Evolutionary conservation across 345 rosid genomes (phyloP).

Genomic region (Rhizophora mangle): DNA sequence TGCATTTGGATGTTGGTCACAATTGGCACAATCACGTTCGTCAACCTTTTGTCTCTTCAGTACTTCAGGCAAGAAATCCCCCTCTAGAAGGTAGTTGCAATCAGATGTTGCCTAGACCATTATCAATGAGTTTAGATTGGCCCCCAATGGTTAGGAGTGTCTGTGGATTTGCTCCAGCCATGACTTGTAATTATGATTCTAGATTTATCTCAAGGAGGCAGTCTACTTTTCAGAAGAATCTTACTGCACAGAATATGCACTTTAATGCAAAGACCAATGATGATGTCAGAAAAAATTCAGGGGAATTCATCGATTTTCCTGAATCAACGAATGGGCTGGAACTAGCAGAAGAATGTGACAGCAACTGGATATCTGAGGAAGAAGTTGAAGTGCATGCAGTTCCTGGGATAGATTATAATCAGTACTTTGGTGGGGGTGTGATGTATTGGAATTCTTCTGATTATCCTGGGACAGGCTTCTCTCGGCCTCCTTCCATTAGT

Average conservation of each 20-base stretch:
- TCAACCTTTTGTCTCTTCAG: constrained; percentile 67
- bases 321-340: constrained; percentile 54
- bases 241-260: constrained; percentile 38
- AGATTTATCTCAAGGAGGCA: constrained; percentile 57
- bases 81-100: constrained; percentile 60
- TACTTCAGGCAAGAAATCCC: constrained; percentile 75
- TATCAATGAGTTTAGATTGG: constrained; percentile 94
- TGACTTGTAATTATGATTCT: constrained; percentile 68
- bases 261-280: constrained; percentile 32
- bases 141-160: constrained; percentile 86
- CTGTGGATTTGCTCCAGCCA: constrained; percentile 59
- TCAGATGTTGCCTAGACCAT: constrained; percentile 60
- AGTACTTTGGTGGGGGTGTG: constrained; percentile 93
- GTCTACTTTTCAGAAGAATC: constrained; percentile 49
- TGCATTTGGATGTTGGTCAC: constrained; percentile 91
- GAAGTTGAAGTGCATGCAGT: constrained; percentile 79
- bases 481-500: constrained; percentile 95
- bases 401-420: constrained; percentile 86
- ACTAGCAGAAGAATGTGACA: constrained; percentile 64
- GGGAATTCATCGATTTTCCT: constrained; percentile 60
- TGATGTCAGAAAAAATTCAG: constrained; percentile 52
- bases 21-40: constrained; percentile 72
- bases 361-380: constrained; percentile 89
- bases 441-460: constrained; percentile 99
- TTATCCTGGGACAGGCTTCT: constrained; percentile 73